phyloP scores from a whole-genome alignment of 2,329 filamentous ascomycete species.

The Sporothrix globosa region DNA sequence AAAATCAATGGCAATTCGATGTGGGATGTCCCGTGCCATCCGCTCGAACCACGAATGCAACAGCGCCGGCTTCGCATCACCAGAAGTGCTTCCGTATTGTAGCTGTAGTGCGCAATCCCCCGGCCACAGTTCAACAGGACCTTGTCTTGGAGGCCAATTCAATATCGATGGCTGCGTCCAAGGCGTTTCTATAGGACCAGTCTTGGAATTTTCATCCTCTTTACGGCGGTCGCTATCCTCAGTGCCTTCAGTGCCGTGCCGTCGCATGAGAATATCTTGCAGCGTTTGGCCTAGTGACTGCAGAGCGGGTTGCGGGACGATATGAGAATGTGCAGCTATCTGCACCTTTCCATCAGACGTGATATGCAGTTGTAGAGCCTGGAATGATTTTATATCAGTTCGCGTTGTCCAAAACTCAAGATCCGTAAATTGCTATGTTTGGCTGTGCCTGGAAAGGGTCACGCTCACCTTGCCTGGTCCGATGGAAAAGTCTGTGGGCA shows the following conservation, averaged over 20 bases:
- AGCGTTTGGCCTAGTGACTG: background rate
- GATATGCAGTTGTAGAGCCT: constrained; percentile 5
- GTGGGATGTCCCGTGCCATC: background rate
- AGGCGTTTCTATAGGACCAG: no score
- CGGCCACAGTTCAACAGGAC: background rate
- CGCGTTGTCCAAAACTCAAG: no score
- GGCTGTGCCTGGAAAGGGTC: background rate
- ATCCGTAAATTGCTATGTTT: background rate
- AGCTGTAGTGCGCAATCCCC: background rate
- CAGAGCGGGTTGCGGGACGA: background rate
- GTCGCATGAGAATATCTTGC: background rate
- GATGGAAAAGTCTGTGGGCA: constrained; percentile 33
- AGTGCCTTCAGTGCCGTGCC: no score
- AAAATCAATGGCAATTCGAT: background rate
- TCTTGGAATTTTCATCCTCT: no score
- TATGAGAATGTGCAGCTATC: background rate
- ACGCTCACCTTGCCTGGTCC: constrained; percentile 27
- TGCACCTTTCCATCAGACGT: background rate
- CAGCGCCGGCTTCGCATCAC: background rate
- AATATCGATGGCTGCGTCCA: constrained; percentile 31
- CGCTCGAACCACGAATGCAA: constrained; percentile 20
- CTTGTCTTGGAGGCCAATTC: constrained; percentile 29
- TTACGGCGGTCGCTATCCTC: background rate
- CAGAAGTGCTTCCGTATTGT: background rate
- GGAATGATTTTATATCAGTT: background rate